Evolutionary conservation across 1,139 yeast species (phyloP).

Genomic region (Geotrichum carabidarum): DNA sequence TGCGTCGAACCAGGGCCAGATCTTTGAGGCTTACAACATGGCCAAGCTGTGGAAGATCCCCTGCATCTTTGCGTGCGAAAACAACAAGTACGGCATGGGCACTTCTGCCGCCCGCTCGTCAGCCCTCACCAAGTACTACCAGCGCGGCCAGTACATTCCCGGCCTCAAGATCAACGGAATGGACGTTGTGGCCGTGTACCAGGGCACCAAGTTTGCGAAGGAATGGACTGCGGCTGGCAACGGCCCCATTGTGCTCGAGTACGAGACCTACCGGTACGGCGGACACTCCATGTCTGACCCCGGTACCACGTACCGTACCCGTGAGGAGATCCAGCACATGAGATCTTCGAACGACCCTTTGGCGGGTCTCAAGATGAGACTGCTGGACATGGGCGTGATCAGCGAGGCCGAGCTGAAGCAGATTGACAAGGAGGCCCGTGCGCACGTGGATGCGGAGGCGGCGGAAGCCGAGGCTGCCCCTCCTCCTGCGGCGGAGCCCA

Average conservation of each 20-base stretch:
- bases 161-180: constrained; percentile 98
- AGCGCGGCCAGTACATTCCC: constrained; percentile 99
- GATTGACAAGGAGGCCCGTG: constrained; percentile 93
- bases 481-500: constrained; percentile 93
- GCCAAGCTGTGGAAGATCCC: constrained; percentile 98
- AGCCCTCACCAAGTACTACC: constrained; percentile 92
- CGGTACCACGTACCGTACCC: constrained; percentile 98
- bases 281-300: constrained; percentile 99
- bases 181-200: constrained; percentile 94
- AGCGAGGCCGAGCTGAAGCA: constrained; percentile 91
- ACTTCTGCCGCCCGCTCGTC: constrained; percentile 95
- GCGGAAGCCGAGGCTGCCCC: constrained; percentile 91
- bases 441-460: constrained; percentile 89
- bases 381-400: constrained; percentile 77
- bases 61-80: constrained; percentile 90
- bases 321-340: constrained; percentile 99
- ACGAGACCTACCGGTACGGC: constrained; percentile 98
- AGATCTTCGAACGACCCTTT: constrained; percentile 97
- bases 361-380: constrained; percentile 85
- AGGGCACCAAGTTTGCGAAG: constrained; percentile 94
- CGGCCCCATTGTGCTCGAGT: constrained; percentile 93
- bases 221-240: constrained; percentile 92
- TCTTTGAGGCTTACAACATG: constrained; percentile 95
- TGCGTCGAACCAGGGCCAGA: constrained; percentile 99
- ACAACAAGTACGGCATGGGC: constrained; percentile 99